Evolutionary conservation across 208 protist genomes (phyloP).

Genomic region (Wallacemonas sp.): DNA sequence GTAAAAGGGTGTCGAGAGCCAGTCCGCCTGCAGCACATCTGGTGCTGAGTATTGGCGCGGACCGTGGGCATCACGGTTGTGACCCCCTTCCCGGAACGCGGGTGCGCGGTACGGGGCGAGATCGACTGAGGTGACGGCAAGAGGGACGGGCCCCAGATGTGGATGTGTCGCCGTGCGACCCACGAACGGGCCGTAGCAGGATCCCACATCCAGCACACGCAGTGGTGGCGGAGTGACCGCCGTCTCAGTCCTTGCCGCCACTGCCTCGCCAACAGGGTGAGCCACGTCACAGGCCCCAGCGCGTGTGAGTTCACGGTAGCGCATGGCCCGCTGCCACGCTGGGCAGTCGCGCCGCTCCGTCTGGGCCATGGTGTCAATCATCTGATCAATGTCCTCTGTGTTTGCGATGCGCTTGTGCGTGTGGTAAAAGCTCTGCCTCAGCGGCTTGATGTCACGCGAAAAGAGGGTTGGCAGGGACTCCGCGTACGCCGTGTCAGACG

Average conservation of each 20-base stretch:
- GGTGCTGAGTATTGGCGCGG: slow-evolving; percentile 17
- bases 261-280: neutral
- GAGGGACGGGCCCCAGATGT: slow-evolving; percentile 34
- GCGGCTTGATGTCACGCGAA: slow-evolving; percentile 45
- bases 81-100: too few species aligned
- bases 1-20: slow-evolving; percentile 63
- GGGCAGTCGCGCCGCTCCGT: neutral
- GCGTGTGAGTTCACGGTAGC: slow-evolving; percentile 1
- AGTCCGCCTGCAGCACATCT: slow-evolving; percentile 53
- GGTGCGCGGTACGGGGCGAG: slow-evolving; percentile 64
- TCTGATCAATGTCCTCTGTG: slow-evolving; percentile 43
- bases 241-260: neutral
- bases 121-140: slow-evolving; percentile 66
- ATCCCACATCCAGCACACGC: slow-evolving; percentile 73
- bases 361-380: slow-evolving; percentile 14
- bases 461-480: slow-evolving; percentile 45
- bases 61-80: too few species aligned
- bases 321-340: slow-evolving; percentile 19
- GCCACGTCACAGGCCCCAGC: slow-evolving; percentile 6
- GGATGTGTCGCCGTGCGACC: slow-evolving; percentile 29
- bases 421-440: slow-evolving; percentile 55
- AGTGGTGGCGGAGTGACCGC: slow-evolving; percentile 26
- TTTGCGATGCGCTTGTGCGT: slow-evolving; percentile 53
- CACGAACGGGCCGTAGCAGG: slow-evolving; percentile 83
- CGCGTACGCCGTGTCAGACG: slow-evolving; percentile 7